Evolutionary conservation across 1,284 basidiomycete species (phyloP).

Genomic region (Ceratobasidium sp.): DNA sequence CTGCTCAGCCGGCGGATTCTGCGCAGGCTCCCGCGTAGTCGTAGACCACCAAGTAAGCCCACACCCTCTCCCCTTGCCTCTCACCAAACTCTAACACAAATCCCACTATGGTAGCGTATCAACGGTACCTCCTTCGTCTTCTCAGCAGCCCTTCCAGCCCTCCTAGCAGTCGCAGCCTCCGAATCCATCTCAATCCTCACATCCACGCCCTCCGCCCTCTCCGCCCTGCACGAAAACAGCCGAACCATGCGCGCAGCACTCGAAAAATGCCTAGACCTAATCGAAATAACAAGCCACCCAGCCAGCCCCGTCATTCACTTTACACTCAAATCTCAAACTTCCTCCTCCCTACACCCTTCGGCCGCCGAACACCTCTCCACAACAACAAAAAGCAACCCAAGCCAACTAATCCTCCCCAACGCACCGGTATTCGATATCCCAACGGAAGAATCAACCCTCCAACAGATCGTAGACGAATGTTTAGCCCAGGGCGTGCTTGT

Average conservation of each 20-base stretch:
- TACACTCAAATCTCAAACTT: constrained; percentile 64
- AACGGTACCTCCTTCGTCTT: constrained; percentile 97
- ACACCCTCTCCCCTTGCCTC: not conserved
- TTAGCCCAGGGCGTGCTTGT: constrained; percentile 83
- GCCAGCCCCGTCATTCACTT: constrained; percentile 92
- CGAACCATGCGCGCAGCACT: constrained; percentile 80
- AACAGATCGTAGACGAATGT: constrained; percentile 90
- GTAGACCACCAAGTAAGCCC: constrained; percentile 83
- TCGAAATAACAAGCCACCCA: constrained; percentile 86
- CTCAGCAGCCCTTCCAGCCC: constrained; percentile 93
- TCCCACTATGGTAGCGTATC: constrained; percentile 76
- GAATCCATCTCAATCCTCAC: constrained; percentile 85
- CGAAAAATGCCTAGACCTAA: constrained; percentile 79
- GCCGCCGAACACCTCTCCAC: constrained; percentile 47
- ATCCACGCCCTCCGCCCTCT: constrained; percentile 79
- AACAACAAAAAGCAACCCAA: constrained; percentile 62
- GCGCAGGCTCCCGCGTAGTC: constrained; percentile 87
- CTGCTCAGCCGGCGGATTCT: constrained; percentile 92
- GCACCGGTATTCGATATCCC: constrained; percentile 70
- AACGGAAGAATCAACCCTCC: constrained; percentile 81
- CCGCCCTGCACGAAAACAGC: constrained; percentile 84
- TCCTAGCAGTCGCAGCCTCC: constrained; percentile 89
- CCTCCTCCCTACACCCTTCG: constrained; percentile 53
- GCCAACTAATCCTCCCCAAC: constrained; percentile 60
- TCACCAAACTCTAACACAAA: not conserved